phyloP scores from a whole-genome alignment of 441 rosid genomes.

The Brassica balearica region DNA sequence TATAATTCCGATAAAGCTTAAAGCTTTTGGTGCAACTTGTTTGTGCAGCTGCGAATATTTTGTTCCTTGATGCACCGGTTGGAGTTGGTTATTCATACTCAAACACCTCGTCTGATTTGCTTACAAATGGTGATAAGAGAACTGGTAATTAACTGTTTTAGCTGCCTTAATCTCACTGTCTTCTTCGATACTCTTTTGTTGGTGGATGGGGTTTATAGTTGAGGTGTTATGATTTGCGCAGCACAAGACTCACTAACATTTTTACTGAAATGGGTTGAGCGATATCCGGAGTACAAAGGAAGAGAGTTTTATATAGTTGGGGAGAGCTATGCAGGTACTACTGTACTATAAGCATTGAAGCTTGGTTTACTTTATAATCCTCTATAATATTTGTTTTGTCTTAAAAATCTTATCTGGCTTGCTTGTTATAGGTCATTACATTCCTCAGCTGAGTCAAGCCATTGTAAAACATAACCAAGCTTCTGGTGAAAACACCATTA shows the following conservation, averaged over 20 bases:
- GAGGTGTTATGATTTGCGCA: constrained; percentile 44
- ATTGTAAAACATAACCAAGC: constrained; percentile 67
- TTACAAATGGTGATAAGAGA: constrained; percentile 75
- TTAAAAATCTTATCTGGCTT: background rate
- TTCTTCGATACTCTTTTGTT: constrained; percentile 19
- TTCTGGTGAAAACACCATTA: constrained; percentile 52
- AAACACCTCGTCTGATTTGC: constrained; percentile 80
- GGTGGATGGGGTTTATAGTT: constrained; percentile 8
- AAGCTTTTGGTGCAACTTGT: background rate
- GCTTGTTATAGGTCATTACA: constrained; percentile 79
- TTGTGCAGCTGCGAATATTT: constrained; percentile 1
- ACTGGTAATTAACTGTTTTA: constrained; percentile 60
- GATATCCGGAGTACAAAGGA: constrained; percentile 85
- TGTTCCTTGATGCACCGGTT: constrained; percentile 92
- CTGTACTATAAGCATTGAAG: background rate
- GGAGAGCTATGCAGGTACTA: constrained; percentile 91
- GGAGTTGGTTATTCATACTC: constrained; percentile 96
- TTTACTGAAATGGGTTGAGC: constrained; percentile 87
- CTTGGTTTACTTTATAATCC: constrained; percentile 5
- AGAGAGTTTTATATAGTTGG: constrained; percentile 85
- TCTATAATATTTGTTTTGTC: background rate
- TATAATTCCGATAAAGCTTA: background rate
- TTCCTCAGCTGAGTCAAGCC: constrained; percentile 92
- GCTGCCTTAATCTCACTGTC: constrained; percentile 15
- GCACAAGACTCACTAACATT: constrained; percentile 78